A percentile compares a stretch with the other conserved stretches of the same genome.
Conservation (phyloP, 78 protist genomes). For the Chrysochromulina tobinii region DNA sequence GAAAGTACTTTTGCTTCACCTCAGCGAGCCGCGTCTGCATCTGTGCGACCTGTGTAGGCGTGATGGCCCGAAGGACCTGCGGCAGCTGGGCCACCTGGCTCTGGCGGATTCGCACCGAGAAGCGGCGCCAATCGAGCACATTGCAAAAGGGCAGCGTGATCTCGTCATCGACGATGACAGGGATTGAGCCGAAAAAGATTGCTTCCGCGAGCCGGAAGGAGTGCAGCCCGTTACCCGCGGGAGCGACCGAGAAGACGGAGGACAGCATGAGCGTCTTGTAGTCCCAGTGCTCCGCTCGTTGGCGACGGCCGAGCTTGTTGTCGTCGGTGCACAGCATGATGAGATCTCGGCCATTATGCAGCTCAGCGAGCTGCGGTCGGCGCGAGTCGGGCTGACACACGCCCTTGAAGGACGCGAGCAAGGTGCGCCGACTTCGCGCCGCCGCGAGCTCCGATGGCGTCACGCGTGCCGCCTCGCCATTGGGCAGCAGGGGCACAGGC, state of each 20-base stretch:
- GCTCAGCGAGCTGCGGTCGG: neutral
- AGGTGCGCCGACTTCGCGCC: neutral
- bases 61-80: neutral
- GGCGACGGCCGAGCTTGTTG: neutral
- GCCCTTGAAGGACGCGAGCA: neutral
- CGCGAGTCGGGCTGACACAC: neutral
- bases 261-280: conserved; percentile 22
- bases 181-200: neutral
- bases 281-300: neutral
- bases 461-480: neutral
- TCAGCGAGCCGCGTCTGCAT: neutral
- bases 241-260: neutral
- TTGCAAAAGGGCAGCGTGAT: neutral
- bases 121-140: neutral
- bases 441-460: neutral
- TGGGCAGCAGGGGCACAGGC: neutral
- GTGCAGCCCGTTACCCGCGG: conserved; percentile 6
- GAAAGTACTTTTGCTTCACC: conserved; percentile 4
- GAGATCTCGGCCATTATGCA: neutral
- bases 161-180: neutral
- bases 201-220: neutral
- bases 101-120: neutral
- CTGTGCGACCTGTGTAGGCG: neutral
- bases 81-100: neutral
- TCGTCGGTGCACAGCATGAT: neutral